Conservation (phyloP, 108 stramenopile species). For the Hondaea fermentalgiana region DNA sequence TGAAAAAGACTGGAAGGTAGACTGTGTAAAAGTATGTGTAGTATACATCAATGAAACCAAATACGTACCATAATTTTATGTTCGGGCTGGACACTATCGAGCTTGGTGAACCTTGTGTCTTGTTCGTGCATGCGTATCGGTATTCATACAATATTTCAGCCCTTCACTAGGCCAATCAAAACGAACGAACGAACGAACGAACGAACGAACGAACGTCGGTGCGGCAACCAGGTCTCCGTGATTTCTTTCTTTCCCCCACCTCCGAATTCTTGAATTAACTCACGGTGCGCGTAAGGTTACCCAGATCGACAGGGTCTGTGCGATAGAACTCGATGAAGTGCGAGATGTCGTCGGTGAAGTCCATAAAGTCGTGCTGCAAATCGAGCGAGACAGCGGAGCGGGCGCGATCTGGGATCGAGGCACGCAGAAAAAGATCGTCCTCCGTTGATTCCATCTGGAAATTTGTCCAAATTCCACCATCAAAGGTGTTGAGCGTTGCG, state of each 20-base stretch:
- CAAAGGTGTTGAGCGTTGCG: background rate
- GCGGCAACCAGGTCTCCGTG: too few relatives aligned
- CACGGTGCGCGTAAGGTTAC: background rate
- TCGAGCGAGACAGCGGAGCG: background rate
- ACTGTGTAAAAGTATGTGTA: background rate
- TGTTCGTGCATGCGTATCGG: too few relatives aligned
- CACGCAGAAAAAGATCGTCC: background rate
- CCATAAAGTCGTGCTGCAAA: background rate
- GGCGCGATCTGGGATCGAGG: background rate
- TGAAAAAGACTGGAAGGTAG: background rate
- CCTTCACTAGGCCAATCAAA: too few relatives aligned
- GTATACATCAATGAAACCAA: background rate
- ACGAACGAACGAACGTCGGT: too few relatives aligned
- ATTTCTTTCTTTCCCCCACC: too few relatives aligned
- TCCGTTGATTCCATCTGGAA: background rate
- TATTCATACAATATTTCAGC: too few relatives aligned
- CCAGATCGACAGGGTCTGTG: background rate
- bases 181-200: too few relatives aligned
- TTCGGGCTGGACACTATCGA: background rate
- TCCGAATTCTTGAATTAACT: too few relatives aligned
- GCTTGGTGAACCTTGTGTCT: too few relatives aligned
- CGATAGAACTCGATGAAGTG: background rate
- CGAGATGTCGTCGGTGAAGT: constrained; percentile 1
- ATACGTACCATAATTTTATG: background rate
- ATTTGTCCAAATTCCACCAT: background rate